phyloP scores from a whole-genome alignment of 2,329 filamentous ascomycete species.

The Aureobasidium leucospermi region DNA sequence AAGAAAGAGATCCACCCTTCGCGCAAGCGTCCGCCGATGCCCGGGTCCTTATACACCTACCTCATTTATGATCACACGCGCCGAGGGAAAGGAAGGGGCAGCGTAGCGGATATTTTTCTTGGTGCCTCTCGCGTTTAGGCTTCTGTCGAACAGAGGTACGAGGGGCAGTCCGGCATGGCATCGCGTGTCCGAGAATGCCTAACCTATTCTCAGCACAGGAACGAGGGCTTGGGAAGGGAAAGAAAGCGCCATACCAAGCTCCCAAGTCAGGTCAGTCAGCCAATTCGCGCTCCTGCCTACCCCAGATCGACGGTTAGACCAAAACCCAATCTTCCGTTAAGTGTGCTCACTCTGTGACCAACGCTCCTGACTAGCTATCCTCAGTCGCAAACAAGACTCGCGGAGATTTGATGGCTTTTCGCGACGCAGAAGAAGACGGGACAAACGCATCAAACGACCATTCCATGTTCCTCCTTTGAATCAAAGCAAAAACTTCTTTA shows the following conservation, averaged over 20 bases:
- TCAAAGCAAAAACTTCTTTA: not conserved
- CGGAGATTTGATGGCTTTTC: not conserved
- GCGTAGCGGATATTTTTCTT: not conserved
- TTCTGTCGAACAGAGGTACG: conserved; percentile 10
- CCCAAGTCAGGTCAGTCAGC: not conserved
- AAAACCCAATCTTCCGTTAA: not conserved
- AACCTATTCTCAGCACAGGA: not conserved
- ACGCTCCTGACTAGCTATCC: not conserved
- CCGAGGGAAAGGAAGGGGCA: not conserved
- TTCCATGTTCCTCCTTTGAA: not conserved
- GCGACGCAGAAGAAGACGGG: too few relatives aligned
- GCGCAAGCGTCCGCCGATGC: conserved; percentile 10
- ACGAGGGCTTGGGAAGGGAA: not conserved
- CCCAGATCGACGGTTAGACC: not conserved
- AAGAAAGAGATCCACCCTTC: conserved; percentile 9
- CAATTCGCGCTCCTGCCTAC: not conserved
- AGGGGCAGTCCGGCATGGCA: not conserved
- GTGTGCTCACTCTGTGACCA: conserved; percentile 1
- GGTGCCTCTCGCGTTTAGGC: not conserved
- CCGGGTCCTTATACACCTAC: conserved; percentile 7
- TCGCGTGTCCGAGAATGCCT: not conserved
- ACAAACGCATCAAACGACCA: not conserved
- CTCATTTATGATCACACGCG: conserved; percentile 6
- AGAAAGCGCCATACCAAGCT: conserved; percentile 7
- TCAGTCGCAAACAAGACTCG: not conserved